Evolutionary conservation across 2,329 filamentous ascomycete genomes (phyloP).

Genomic region (Aspergillus quadrilineatus): DNA sequence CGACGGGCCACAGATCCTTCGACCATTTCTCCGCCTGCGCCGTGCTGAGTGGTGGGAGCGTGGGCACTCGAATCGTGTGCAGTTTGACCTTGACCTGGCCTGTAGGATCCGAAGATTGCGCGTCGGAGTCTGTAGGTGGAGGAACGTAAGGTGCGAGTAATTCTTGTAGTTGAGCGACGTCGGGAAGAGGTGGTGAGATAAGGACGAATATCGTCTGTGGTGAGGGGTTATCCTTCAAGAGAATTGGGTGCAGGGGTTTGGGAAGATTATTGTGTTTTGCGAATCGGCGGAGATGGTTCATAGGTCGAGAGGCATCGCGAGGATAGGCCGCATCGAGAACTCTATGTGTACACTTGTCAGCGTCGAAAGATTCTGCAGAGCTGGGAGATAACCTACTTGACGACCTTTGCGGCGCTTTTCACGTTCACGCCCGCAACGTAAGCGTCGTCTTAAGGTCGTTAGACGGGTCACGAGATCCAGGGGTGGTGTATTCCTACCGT

Average conservation of each 20-base stretch:
- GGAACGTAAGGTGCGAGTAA: constrained; percentile 41
- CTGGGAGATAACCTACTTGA: constrained; percentile 36
- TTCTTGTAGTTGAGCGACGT: constrained; percentile 31
- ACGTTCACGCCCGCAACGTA: constrained; percentile 47
- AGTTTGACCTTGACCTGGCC: constrained; percentile 28
- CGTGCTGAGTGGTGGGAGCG: constrained; percentile 41
- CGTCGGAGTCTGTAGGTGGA: constrained; percentile 11
- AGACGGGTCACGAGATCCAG: not conserved
- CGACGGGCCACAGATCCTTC: constrained; percentile 43
- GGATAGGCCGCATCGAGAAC: constrained; percentile 40
- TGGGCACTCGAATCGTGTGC: constrained; percentile 38
- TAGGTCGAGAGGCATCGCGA: constrained; percentile 32
- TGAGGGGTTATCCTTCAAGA: constrained; percentile 22
- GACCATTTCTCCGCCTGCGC: constrained; percentile 46
- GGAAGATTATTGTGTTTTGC: constrained; percentile 38
- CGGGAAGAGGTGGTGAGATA: constrained; percentile 42
- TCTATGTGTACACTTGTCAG: constrained; percentile 24
- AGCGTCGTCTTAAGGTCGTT: constrained; percentile 37
- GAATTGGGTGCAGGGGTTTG: constrained; percentile 24
- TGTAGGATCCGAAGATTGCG: constrained; percentile 5
- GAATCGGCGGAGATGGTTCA: constrained; percentile 45
- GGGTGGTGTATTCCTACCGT: constrained; percentile 32
- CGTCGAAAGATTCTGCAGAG: not conserved
- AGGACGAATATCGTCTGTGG: constrained; percentile 42
- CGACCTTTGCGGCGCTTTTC: constrained; percentile 45